A percentile compares a stretch with the other conserved stretches of the same genome.
Conservation (phyloP, 106 monocot genomes). For the Gastrodia elata region DNA sequence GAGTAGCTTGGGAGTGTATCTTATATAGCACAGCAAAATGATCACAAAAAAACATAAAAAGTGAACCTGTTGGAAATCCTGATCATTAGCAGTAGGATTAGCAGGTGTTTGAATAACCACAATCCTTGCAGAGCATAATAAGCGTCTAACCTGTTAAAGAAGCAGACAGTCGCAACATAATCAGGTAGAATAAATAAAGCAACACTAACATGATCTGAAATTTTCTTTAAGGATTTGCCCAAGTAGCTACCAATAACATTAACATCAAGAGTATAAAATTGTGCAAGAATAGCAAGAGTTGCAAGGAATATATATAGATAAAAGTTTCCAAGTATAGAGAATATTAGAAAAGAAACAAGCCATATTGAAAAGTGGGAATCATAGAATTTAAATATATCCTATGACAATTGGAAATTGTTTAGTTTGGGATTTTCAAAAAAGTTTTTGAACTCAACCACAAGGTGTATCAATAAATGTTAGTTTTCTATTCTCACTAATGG, state of each 20-base stretch:
- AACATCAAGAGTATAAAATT: not conserved
- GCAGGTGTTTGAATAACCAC: conserved; percentile 64
- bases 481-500: too few relatives aligned
- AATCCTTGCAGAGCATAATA: conserved; percentile 76
- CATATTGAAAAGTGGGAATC: not conserved
- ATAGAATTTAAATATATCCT: not conserved
- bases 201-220: not conserved
- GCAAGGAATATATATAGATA: not conserved
- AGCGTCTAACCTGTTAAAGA: conserved; percentile 62
- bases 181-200: not conserved
- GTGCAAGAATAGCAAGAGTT: not conserved
- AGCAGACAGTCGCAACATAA: not conserved
- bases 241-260: not conserved
- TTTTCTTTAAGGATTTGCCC: not conserved
- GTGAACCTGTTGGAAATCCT: conserved; percentile 87
- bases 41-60: not conserved
- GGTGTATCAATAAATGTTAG: too few relatives aligned
- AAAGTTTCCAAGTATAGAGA: not conserved
- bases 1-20: not conserved
- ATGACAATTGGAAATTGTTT: too few relatives aligned
- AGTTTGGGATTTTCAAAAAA: too few relatives aligned
- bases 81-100: conserved; percentile 80
- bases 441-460: too few relatives aligned
- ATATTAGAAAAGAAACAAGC: not conserved
- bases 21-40: not conserved